Evolutionary conservation across 306 rosid species (phyloP).

Genomic region (Malus fusca): DNA sequence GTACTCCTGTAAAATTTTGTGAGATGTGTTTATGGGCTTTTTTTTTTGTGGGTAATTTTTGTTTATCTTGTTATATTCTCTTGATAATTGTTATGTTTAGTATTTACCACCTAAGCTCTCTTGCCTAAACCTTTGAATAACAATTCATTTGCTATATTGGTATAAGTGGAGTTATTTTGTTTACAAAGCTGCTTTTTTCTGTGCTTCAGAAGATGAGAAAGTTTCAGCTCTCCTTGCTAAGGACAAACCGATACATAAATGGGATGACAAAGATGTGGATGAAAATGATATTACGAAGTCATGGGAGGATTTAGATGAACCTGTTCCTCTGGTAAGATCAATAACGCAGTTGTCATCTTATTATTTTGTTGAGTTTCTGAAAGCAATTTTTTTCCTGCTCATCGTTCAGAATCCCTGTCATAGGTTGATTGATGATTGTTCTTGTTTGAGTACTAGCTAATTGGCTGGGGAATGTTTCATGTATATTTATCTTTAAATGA

Average conservation of each 20-base stretch:
- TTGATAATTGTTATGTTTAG: background rate
- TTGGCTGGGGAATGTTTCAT: background rate
- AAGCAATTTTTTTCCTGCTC: background rate
- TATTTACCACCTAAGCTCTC: background rate
- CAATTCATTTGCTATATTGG: background rate
- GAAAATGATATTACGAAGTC: conserved; percentile 78
- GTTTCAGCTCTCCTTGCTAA: conserved; percentile 32
- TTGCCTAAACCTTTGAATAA: background rate
- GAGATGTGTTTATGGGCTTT: background rate
- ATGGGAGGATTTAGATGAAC: conserved; percentile 95
- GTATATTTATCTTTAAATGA: background rate
- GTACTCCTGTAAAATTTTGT: background rate
- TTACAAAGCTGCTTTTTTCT: conserved; percentile 3
- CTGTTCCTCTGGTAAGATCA: conserved; percentile 53
- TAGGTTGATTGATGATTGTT: background rate
- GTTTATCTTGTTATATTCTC: background rate
- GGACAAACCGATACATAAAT: conserved; percentile 49
- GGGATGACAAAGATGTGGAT: conserved; percentile 93
- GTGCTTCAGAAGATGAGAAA: conserved; percentile 53
- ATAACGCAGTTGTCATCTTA: background rate
- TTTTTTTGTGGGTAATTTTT: background rate
- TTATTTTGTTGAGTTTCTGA: background rate
- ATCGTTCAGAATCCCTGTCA: background rate
- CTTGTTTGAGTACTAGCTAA: background rate
- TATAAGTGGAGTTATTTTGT: background rate